Conservation (phyloP, 2,329 filamentous ascomycete genomes). For the Rosellinia necatrix region DNA sequence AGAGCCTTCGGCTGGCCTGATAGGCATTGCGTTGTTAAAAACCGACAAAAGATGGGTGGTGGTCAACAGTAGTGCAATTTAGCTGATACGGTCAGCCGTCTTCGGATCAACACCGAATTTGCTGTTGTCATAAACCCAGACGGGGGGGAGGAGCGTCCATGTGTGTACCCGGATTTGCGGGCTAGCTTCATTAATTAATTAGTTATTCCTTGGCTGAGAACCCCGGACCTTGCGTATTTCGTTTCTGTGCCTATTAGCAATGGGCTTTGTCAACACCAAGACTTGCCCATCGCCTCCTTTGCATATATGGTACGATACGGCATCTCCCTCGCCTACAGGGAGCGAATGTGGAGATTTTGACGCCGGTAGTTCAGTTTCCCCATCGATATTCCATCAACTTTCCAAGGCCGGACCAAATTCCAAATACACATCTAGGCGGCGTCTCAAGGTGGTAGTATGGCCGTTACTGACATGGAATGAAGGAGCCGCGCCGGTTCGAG, state of each 20-base stretch:
- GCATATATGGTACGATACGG: not conserved
- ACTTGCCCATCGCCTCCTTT: not conserved
- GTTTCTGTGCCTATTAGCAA: not conserved
- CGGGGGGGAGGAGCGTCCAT: too few relatives aligned
- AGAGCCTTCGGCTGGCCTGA: not conserved
- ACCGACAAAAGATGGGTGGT: not conserved
- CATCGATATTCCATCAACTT: conserved; percentile 1
- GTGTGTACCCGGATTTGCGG: conserved; percentile 1
- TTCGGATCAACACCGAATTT: not conserved
- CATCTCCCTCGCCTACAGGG: not conserved
- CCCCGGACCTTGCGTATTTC: conserved; percentile 7
- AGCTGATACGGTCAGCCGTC: not conserved
- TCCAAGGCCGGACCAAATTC: conserved; percentile 11
- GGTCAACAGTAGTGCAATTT: not conserved
- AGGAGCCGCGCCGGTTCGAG: not conserved
- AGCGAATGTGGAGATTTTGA: conserved; percentile 15
- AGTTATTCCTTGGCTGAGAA: conserved; percentile 1
- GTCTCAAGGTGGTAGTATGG: not conserved
- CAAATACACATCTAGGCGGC: conserved; percentile 1
- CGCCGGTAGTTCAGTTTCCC: conserved; percentile 19
- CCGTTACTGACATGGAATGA: not conserved
- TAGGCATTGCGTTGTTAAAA: not conserved
- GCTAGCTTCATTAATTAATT: too few relatives aligned
- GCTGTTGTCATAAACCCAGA: not conserved
- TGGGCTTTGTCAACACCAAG: not conserved